phyloP scores from a whole-genome alignment of 169 alveolate genomes.

The Cryptosporidium baileyi region DNA sequence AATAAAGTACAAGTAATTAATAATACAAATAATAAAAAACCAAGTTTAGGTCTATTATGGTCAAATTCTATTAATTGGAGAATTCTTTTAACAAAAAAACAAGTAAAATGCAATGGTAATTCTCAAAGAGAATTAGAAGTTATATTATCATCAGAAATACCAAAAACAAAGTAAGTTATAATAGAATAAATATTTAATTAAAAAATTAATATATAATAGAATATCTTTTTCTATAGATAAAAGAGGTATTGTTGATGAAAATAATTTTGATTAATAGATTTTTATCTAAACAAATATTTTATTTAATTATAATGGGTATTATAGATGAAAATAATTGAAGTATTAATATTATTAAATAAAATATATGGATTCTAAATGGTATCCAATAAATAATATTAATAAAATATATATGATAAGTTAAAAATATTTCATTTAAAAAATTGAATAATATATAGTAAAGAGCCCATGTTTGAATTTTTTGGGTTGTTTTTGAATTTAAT shows the following conservation, averaged over 20 bases:
- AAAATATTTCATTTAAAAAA: neutral
- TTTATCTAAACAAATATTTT: neutral
- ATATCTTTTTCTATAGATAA: constrained; percentile 21
- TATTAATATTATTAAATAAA: constrained; percentile 4
- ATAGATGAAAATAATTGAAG: constrained; percentile 16
- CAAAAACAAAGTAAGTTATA: constrained; percentile 46
- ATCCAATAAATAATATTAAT: constrained; percentile 7
- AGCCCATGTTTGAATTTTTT: constrained; percentile 32
- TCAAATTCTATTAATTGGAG: constrained; percentile 63
- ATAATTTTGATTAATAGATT: neutral
- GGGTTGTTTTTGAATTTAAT: neutral
- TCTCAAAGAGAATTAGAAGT: constrained; percentile 17
- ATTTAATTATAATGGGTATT: constrained; percentile 8
- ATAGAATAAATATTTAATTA: neutral
- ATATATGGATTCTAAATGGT: constrained; percentile 29
- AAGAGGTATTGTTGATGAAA: constrained; percentile 32
- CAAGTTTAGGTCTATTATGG: constrained; percentile 55
- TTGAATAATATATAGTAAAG: neutral
- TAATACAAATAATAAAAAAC: neutral
- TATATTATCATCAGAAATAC: constrained; percentile 30
- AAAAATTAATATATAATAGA: neutral
- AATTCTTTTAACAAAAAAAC: constrained; percentile 6
- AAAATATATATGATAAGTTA: neutral
- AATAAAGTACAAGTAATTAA: neutral
- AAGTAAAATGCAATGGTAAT: neutral